Evolutionary conservation across 2,329 filamentous ascomycete species (phyloP), one percentile per base, ranked within the genome.

Genomic region (Trichoderma arundinaceum): DNA sequence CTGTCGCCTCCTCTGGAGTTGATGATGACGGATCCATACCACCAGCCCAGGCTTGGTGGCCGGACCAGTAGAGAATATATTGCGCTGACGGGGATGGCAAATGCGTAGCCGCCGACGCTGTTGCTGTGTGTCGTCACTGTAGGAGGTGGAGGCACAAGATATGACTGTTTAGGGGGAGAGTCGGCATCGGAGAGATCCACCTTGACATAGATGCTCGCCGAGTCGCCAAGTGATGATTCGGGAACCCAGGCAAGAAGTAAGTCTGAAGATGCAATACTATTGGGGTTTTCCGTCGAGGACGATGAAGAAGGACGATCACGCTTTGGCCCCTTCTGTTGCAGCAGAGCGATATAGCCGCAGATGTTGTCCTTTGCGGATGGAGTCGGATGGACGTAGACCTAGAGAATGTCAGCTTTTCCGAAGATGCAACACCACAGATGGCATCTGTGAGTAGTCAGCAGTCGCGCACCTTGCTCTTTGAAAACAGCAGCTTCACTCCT

Each of bases 381-480:
- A 0, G 93, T 93, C 1, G 95, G 95, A 77, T 99, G 95, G 49
- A 99, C 90, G 76, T 98, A 99, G 76, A 99, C 95, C 90, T 94
- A 63, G 43, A 9, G 13, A 10, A 12, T 38, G 68, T 71, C 38
- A 71, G 70, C 62, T 10, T 38, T 10, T 41, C 35, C 38, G 12
- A 32, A 15, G 2, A 39, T 10, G 19, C 6, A 61, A 46, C 41
- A 28, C n/a, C 0, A 19, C 12, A 7, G 7, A 35, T 6, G 13
- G 6, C 5, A 51, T n/a, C n/a, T 3, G 22, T 28, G 2, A 28
- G 22, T 4, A 28, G 22, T 28, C 22, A 28, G 12, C 13, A 4
- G 13, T 35, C 35, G 22, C 46, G 19, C 73, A 92, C 91, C 85
- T 98, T 99, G 89, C 93, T 97, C 81, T 99, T 99, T 19, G 93